Evolutionary conservation across 1,284 basidiomycete genomes (phyloP), one percentile per base, ranked within the genome.

Genomic region (Ceratobasidium sp.): DNA sequence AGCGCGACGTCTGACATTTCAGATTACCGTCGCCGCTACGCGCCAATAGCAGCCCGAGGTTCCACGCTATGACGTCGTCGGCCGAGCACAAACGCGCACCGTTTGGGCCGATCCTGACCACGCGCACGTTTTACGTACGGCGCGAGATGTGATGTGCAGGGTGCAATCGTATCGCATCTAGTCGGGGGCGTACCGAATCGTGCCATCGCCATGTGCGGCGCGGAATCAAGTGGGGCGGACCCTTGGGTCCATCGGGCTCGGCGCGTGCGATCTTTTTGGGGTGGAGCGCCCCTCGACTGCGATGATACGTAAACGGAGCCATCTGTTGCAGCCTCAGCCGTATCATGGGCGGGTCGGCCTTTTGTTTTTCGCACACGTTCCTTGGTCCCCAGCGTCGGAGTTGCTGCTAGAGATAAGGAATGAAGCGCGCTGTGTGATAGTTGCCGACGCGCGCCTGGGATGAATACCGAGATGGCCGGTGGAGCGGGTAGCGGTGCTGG

Each of bases 231-330:
- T 43, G 58, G 66, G 24, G 22, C 29, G 39, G 58, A 46, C 43
- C 66, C 66, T 41, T 69, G 24, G n/a, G 29, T 34, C 8, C 43
- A 65, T 65, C 63, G 34, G 56, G 27, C 56, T 59, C 31, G 31
- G 56, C 31, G 53, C 53, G 53, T 59, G 56, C 56, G 56, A 59
- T 59, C 56, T 39, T 29, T 59, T 22, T n/a, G 19, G 46, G 63
- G 22, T 68, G 65, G 51, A 68, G 65, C 37, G 51, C 48, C 43
- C 13, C 56, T 68, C 65, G 39, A 68, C 29, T 68, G 66, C 54
- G 66, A 59, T 58, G 53, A 41, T 31, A 46, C 41, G 31, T 34
- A 68, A 46, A 41, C 24, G 39, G 22, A 19, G 34, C n/a, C 34
- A 37, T 59, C 31, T 39, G 56, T 53, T 27, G 27, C 43, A 41